Conservation (phyloP, 768 basidiomycete species). For the Boletus sp. region DNA sequence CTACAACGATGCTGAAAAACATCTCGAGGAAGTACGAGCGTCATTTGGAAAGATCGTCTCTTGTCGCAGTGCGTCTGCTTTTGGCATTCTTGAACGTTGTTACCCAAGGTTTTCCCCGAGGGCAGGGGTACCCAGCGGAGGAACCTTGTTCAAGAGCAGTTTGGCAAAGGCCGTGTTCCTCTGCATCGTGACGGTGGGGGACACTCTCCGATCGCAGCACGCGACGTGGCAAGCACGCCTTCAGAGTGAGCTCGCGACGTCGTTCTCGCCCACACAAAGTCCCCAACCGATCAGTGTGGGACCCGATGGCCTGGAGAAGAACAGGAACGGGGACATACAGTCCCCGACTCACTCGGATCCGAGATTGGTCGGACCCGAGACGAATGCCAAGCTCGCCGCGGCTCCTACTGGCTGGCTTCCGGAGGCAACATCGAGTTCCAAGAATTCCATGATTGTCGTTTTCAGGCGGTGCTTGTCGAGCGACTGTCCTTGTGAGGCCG, state of each 20-base stretch:
- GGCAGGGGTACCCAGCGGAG: not conserved
- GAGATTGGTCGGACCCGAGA: not conserved
- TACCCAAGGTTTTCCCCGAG: not conserved
- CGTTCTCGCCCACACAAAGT: not conserved
- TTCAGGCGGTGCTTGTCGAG: conserved; percentile 8
- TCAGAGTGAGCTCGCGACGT: not conserved
- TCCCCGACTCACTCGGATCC: not conserved
- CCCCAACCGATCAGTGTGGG: not conserved
- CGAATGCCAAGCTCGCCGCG: not conserved
- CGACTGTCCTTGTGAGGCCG: conserved; percentile 15
- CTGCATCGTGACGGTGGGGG: conserved; percentile 7
- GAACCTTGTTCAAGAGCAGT: conserved; percentile 3
- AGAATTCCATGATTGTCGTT: conserved; percentile 6
- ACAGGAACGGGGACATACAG: not conserved
- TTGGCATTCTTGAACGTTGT: not conserved
- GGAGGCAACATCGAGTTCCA: not conserved
- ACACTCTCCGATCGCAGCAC: conserved; percentile 12
- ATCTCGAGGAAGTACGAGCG: conserved; percentile 5
- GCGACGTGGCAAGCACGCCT: too few species aligned
- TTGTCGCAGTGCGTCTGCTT: not conserved
- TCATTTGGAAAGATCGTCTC: not conserved
- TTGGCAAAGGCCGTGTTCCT: conserved; percentile 8
- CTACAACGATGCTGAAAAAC: conserved; percentile 1
- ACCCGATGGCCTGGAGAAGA: not conserved
- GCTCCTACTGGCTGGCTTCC: not conserved